phyloP scores from a whole-genome alignment of 495 filamentous ascomycete species.

The Hyaloscypha bicolor region DNA sequence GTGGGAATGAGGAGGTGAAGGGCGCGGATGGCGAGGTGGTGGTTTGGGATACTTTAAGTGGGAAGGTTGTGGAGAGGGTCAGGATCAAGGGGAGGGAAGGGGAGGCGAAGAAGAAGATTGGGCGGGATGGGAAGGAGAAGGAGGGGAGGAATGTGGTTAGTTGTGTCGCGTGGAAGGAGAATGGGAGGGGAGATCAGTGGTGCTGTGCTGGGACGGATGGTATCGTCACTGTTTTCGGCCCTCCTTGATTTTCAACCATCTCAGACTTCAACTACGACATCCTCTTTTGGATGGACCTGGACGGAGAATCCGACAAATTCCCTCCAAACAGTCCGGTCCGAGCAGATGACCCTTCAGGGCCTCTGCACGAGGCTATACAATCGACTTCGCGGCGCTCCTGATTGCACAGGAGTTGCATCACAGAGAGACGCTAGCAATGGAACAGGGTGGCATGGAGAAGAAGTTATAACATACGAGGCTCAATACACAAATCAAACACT shows the following conservation, averaged over 20 bases:
- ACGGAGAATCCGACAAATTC: neutral
- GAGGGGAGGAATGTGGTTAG: slow-evolving; percentile 54
- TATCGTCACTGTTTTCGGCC: slow-evolving; percentile 55
- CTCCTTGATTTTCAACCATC: slow-evolving; percentile 13
- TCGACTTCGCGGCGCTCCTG: too few species aligned
- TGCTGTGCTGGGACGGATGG: slow-evolving; percentile 57
- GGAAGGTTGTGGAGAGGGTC: slow-evolving; percentile 63
- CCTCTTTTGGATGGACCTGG: too few species aligned
- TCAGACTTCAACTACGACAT: too few species aligned
- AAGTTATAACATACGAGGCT: too few species aligned
- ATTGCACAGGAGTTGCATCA: too few species aligned
- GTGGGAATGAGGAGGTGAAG: slow-evolving; percentile 55
- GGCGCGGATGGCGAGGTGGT: slow-evolving; percentile 64
- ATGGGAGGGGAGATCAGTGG: slow-evolving; percentile 61
- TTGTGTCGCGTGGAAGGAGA: slow-evolving; percentile 73
- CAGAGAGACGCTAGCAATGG: too few species aligned
- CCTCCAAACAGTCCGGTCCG: too few species aligned
- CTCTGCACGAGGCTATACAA: too few species aligned
- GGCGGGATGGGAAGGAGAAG: slow-evolving; percentile 54
- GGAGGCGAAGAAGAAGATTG: slow-evolving; percentile 47
- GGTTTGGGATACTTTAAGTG: slow-evolving; percentile 88
- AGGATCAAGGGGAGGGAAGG: slow-evolving; percentile 52
- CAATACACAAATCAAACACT: slow-evolving; percentile 8
- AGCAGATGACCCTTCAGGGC: too few species aligned
- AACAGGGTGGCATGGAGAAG: too few species aligned